Base-by-base conservation (phyloP, 331 rosid genomes). In the Stylosanthes scabra region DNA sequence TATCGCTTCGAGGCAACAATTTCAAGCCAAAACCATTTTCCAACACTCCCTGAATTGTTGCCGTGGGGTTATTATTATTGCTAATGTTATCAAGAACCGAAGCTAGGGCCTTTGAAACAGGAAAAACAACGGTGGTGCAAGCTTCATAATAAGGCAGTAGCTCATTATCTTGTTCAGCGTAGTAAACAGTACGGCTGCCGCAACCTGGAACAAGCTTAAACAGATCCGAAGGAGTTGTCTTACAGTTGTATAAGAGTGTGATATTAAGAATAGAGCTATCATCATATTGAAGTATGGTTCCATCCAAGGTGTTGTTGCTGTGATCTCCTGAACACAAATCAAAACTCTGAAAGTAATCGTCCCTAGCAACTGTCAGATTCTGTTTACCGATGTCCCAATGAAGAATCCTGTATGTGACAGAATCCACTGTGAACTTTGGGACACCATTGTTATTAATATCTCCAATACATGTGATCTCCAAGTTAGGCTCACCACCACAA, bases 401-500 rank as follows among this genome's bases (percentile, higher is more conserved):
- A 9, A 87, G 71, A 59, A 94, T 67, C 51, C 85, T 80, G 12
- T 81, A 84, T 0, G 12, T 58, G 8, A 25, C 3, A 0, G 8
- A 0, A 0, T 0, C 2, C 34, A 86, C 65, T 9, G 10, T 76
- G 52, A 89, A 42, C 55, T 34, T 11, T 0, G 84, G 66, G 1
- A 0, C 46, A 0, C 0, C 0, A 0, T 0, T 31, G 4, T 31
- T 31, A 31, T 31, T 3, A n/a, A n/a, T 3, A 31, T 3, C 9
- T 25, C 69, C 8, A 64, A n/a, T n/a, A n/a, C 96, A 91, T 31
- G 14, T 2, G 2, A 89, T 74, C 62, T 69, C 0, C 13, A 45
- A 76, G 10, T 39, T 40, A 0, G 88, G 67, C 1, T 9, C 61
- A 11, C 98, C 61, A 11, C 98, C 95, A 11, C 99, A 91, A 25